These are phyloP conservation scores for Hymenoscyphus salicellus DNA, from an alignment of 2,329 filamentous ascomycete species.

Conservation along the genomic window DNA sequence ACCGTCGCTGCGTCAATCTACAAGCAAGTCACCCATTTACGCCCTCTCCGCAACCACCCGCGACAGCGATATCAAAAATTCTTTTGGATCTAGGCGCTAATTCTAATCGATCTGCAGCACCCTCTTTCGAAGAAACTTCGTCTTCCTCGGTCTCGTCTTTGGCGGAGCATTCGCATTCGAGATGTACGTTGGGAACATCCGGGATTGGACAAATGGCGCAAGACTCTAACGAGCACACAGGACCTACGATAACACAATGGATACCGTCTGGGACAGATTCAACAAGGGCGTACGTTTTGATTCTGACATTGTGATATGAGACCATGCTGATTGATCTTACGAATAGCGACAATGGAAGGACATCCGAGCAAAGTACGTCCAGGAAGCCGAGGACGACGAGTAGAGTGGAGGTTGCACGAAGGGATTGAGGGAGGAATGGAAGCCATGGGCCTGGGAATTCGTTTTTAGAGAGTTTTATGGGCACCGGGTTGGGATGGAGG, in stretches of 20 bases:
- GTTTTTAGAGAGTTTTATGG: conserved; percentile 8
- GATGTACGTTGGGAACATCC: conserved; percentile 62
- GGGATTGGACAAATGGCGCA: conserved; percentile 15
- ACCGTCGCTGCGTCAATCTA: conserved; percentile 31
- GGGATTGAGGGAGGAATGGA: background rate
- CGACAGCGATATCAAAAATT: background rate
- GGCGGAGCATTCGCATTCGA: conserved; percentile 84
- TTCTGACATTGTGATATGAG: background rate
- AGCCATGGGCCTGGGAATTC: background rate
- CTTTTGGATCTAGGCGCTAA: conserved; percentile 18
- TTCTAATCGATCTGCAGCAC: conserved; percentile 51
- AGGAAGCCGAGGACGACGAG: conserved; percentile 58
- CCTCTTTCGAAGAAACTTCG: conserved; percentile 80
- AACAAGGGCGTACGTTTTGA: conserved; percentile 79
- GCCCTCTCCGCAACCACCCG: background rate
- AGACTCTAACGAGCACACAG: conserved; percentile 46
- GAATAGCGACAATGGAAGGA: conserved; percentile 99
- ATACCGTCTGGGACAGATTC: conserved; percentile 83
- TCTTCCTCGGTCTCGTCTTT: conserved; percentile 87
- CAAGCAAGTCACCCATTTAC: conserved; percentile 33
- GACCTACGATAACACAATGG: conserved; percentile 76
- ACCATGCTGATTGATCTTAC: conserved; percentile 31
- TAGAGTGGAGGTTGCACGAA: conserved; percentile 8
- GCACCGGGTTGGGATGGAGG: conserved; percentile 17
- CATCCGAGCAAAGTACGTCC: conserved; percentile 85